Evolutionary conservation across 2,329 filamentous ascomycete species (phyloP).

Genomic region (Neonectria coccinea): DNA sequence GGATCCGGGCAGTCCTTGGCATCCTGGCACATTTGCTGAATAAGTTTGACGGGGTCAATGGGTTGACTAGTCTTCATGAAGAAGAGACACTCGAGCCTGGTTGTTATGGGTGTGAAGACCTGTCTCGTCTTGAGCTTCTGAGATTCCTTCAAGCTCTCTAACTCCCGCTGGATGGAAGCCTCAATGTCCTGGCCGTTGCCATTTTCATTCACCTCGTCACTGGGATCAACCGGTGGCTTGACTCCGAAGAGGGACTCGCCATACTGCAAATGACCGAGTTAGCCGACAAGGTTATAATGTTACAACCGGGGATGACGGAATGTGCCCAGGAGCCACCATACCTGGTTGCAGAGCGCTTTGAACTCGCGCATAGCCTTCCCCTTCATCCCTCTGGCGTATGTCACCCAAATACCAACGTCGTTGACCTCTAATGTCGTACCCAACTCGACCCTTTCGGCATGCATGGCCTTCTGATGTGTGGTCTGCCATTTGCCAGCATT

Average conservation of each 20-base stretch:
- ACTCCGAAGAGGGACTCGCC: conserved; percentile 71
- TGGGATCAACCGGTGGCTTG: conserved; percentile 50
- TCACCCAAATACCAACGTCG: conserved; percentile 82
- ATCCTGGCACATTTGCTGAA: conserved; percentile 67
- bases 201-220: conserved; percentile 48
- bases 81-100: conserved; percentile 71
- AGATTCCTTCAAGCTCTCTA: conserved; percentile 69
- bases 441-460: conserved; percentile 55
- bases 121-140: conserved; percentile 57
- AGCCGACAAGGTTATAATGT: conserved; percentile 5
- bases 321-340: conserved; percentile 50
- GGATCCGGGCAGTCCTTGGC: conserved; percentile 58
- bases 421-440: conserved; percentile 70
- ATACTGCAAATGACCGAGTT: conserved; percentile 61
- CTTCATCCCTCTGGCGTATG: conserved; percentile 79
- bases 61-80: conserved; percentile 70
- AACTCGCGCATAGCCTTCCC: conserved; percentile 76
- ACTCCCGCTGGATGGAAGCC: conserved; percentile 76
- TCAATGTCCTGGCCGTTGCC: conserved; percentile 74
- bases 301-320: background rate
- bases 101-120: conserved; percentile 64
- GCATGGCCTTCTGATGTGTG: conserved; percentile 66
- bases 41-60: conserved; percentile 67
- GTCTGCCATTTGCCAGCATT: conserved; percentile 71
- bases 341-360: conserved; percentile 73